These are phyloP conservation scores for Berberis thunbergii DNA, from an alignment of 164 flowering plant genomes.

Conservation along the genomic window DNA sequence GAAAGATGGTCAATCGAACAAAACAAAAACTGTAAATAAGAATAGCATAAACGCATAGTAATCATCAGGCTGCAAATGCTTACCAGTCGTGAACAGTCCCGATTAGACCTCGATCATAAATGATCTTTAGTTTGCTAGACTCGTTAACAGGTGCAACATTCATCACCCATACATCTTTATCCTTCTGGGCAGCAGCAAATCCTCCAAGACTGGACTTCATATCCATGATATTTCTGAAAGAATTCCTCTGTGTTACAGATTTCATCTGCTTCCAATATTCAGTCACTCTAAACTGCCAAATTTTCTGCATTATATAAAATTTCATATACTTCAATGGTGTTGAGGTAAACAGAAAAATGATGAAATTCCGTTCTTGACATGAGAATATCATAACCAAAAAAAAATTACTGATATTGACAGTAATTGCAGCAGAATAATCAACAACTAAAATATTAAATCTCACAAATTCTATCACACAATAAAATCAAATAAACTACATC, in stretches of 20 bases:
- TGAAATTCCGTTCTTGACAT: no score
- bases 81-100: conserved; percentile 88
- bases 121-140: conserved; percentile 52
- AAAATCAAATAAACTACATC: no score
- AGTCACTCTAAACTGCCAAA: conserved; percentile 56
- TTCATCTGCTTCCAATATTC: conserved; percentile 79
- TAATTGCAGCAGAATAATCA: no score
- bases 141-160: conserved; percentile 55
- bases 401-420: no score
- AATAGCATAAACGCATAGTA: no score
- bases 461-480: no score
- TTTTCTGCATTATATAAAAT: conserved; percentile 31
- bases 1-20: no score
- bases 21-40: no score
- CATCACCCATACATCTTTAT: conserved; percentile 85
- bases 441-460: no score
- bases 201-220: conserved; percentile 81
- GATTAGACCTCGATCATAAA: conserved; percentile 71
- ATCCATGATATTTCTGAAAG: conserved; percentile 78
- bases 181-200: conserved; percentile 68
- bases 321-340: no score
- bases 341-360: no score
- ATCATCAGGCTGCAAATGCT: not conserved
- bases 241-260: conserved; percentile 33
- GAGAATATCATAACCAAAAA: no score